These are phyloP conservation scores for Thielaviopsis punctulata DNA, from an alignment of 2,329 filamentous ascomycete genomes.

Conservation along the genomic window DNA sequence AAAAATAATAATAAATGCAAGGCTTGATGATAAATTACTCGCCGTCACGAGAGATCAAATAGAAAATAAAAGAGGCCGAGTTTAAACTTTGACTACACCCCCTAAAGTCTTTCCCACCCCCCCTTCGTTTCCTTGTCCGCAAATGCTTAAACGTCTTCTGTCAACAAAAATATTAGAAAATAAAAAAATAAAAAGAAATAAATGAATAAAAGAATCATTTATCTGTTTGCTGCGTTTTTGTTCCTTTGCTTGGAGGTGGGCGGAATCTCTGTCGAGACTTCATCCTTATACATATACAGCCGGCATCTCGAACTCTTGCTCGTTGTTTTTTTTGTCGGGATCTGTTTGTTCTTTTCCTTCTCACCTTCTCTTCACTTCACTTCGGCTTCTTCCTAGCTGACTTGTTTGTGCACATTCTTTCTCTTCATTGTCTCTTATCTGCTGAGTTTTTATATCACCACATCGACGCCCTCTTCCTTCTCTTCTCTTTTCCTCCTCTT, in stretches of 20 bases:
- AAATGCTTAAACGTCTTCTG: too few relatives aligned
- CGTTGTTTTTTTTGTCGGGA: too few relatives aligned
- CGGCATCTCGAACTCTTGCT: too few relatives aligned
- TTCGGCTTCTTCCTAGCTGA: too few relatives aligned
- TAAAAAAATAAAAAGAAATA: neutral
- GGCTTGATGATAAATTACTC: neutral
- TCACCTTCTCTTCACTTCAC: too few relatives aligned
- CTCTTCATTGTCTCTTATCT: neutral
- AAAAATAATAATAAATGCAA: too few relatives aligned
- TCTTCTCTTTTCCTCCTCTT: slow-evolving; percentile 7
- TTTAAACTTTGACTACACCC: too few relatives aligned
- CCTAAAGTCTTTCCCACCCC: too few relatives aligned
- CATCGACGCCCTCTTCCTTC: neutral
- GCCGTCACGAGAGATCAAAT: neutral
- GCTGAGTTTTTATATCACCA: neutral
- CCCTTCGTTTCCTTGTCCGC: too few relatives aligned
- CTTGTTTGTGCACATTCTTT: neutral
- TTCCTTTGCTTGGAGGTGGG: neutral
- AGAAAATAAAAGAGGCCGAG: neutral
- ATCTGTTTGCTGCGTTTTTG: too few relatives aligned
- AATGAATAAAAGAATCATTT: neutral
- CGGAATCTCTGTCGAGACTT: neutral
- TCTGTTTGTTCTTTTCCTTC: too few relatives aligned
- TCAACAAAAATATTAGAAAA: neutral
- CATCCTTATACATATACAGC: neutral